Percentiles rank a stretch among this genome's conserved stretches.
Evolutionary conservation across 768 basidiomycete genomes (phyloP).

Genomic region (Suillus bovinus): DNA sequence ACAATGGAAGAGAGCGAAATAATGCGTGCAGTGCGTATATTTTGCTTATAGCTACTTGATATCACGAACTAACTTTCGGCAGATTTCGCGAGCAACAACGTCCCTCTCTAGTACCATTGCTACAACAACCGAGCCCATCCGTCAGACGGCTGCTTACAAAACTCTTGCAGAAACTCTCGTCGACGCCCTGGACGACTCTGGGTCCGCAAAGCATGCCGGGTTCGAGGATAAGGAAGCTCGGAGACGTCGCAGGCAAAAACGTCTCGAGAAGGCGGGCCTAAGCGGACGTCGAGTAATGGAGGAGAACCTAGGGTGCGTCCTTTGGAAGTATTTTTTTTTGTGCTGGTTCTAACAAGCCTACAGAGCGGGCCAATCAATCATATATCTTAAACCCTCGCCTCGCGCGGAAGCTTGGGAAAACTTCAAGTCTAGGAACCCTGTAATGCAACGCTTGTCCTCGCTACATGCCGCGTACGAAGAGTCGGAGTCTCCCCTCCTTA

Average conservation of each 20-base stretch:
- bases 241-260: slow-evolving; percentile 71
- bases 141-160: slow-evolving; percentile 95
- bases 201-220: slow-evolving; percentile 91
- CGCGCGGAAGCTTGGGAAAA: slow-evolving; percentile 80
- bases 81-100: slow-evolving; percentile 86
- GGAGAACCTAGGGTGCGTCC: slow-evolving; percentile 79
- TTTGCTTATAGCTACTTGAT: neutral
- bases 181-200: slow-evolving; percentile 93
- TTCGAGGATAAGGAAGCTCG: slow-evolving; percentile 95
- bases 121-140: slow-evolving; percentile 93
- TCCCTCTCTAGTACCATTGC: slow-evolving; percentile 86
- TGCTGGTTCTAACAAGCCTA: neutral
- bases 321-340: slow-evolving; percentile 8
- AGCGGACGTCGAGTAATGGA: slow-evolving; percentile 47
- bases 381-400: slow-evolving; percentile 80
- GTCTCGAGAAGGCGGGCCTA: slow-evolving; percentile 85
- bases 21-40: slow-evolving; percentile 72
- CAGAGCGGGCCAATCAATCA: slow-evolving; percentile 85
- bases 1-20: slow-evolving; percentile 95
- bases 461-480: slow-evolving; percentile 81
- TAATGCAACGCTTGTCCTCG: slow-evolving; percentile 58
- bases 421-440: slow-evolving; percentile 77
- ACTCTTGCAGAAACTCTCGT: slow-evolving; percentile 83
- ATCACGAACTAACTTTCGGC: neutral
- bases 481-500: slow-evolving; percentile 88